A percentile compares a stretch with the other conserved stretches of the same genome.
These are phyloP conservation scores for Lentinula detonsa DNA, from an alignment of 768 basidiomycete species.

Conservation along the genomic window DNA sequence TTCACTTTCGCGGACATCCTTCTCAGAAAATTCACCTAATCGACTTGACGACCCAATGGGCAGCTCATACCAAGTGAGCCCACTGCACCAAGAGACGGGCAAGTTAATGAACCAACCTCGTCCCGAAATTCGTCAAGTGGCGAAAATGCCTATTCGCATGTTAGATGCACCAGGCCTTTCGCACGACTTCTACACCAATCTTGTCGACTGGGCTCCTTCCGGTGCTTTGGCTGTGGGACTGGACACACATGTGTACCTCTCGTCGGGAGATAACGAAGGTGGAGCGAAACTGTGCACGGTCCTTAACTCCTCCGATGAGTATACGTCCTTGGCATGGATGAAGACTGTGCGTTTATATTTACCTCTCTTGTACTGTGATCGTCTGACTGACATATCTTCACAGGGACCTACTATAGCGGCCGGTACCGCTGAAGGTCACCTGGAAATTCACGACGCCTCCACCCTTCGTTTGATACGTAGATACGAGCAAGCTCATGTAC, in stretches of 20 bases:
- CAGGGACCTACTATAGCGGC: conserved; percentile 62
- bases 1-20: conserved; percentile 30
- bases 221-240: conserved; percentile 71
- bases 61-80: conserved; percentile 61
- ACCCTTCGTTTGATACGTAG: conserved; percentile 47
- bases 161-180: conserved; percentile 73
- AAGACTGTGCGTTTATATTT: conserved; percentile 32
- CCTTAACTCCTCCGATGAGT: conserved; percentile 37
- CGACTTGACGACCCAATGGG: conserved; percentile 60
- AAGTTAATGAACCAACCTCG: conserved; percentile 55
- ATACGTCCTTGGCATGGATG: conserved; percentile 68
- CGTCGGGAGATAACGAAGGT: conserved; percentile 60
- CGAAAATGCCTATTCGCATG: conserved; percentile 71
- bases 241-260: conserved; percentile 65
- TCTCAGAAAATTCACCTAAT: conserved; percentile 21
- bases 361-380: not conserved
- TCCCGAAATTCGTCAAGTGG: conserved; percentile 50
- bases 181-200: conserved; percentile 78
- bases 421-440: conserved; percentile 57
- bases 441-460: conserved; percentile 70
- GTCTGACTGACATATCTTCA: not conserved
- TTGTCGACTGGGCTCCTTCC: conserved; percentile 72
- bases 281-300: conserved; percentile 69
- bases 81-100: conserved; percentile 57
- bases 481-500: conserved; percentile 52